Base-by-base conservation (phyloP, 2,329 filamentous ascomycete genomes). In the Pleurostoma richardsiae region DNA sequence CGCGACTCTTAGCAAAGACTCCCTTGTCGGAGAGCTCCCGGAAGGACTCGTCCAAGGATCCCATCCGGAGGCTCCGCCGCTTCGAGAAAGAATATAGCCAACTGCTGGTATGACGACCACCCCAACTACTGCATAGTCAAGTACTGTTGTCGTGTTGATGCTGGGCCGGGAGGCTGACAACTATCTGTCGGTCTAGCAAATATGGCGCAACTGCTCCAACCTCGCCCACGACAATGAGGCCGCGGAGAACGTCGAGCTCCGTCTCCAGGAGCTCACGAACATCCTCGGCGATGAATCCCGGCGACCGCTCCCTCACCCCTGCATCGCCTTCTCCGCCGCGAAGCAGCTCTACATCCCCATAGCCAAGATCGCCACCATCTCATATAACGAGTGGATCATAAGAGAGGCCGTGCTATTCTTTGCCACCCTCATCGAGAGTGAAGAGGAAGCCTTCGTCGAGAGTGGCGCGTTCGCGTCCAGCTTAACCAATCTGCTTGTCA, bases 391-490 rank as follows among this genome's bases (percentile, higher is more conserved):
- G 58, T 85, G 82, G 60, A 85, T 96, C 59, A 86, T 97, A 56
- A 84, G 86, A 54, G 88, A 92, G 60, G 87, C 88, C 29, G 86
- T 96, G 36, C 74, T 85, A 39, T 84, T 96, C 61, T 96, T 96
- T 66, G 90, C 89, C 48, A 90, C 90, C 11, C 77, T 99, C 52
- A 88, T 97, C 58, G 94, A 99, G 68, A 94, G 90, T 64, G 94
- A 97, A 66, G 91, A 96, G 68, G 94, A 96, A 62, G 90, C 90
- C 33, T 95, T 97, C 59, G 82, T 96, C 42, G 88, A 95, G 60
- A 95, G 88, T 59, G 80, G 85, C 30, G 77, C 82, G 46, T 99
- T 99, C 63, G 90, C 94, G 3, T 81, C 85, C 48, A 92, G 89
- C 58, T 68, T 99, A 60, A 94, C 95, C 60, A 89, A 90, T 56